Base-by-base conservation (phyloP, 805 yeast genomes). In the Candida andamanensis region DNA sequence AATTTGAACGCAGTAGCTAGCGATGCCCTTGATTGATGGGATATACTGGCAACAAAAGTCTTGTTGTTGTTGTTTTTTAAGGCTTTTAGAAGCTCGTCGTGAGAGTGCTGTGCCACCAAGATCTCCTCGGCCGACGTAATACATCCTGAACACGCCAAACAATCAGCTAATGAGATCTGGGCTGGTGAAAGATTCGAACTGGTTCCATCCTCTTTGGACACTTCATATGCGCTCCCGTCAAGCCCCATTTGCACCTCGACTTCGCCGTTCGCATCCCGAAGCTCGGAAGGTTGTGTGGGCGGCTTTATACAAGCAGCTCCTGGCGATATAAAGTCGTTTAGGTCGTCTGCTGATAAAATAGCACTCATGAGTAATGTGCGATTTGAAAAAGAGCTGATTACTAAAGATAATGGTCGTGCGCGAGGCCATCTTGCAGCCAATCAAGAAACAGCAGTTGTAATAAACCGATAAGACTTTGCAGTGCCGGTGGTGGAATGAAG, bases 101-200 rank as follows among this genome's bases (percentile, higher is more conserved):
- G 94, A 23, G 95, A 84, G 54, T 92, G 98, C 43, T 85, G 80
- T 2, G 95, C 85, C 24, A 92, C 82, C 28, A 92, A 62, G 5
- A 92, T 86, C 41, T 90, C 95, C 52, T 92, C 98, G n/a, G 96
- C 94, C 4, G 95, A 84, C 0, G 98, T 92, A 33, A 92, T 86
- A 56, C 98, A 92, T 1, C 98, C 98, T 6, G 94, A 78, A 52
- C 98, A 92, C 0, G 98, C 98, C 33, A 92, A 64, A 58, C 98
- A 92, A 62, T 92, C 98, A 13, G 87, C 80, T 30, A 92, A 60
- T 2, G 92, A 82, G 28, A 92, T 90, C 42, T 84, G 90, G 0
- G 97, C 97, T 32, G 86, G 78, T 17, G 80, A 71, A 5, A 86
- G 62, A 13, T 65, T 61, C 21, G 69, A 66, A 3, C 67, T 50